A percentile compares a stretch with the other conserved stretches of the same genome.
These are phyloP conservation scores for Podaxis sp. DNA, from an alignment of 768 basidiomycete species.

Conservation along the genomic window DNA sequence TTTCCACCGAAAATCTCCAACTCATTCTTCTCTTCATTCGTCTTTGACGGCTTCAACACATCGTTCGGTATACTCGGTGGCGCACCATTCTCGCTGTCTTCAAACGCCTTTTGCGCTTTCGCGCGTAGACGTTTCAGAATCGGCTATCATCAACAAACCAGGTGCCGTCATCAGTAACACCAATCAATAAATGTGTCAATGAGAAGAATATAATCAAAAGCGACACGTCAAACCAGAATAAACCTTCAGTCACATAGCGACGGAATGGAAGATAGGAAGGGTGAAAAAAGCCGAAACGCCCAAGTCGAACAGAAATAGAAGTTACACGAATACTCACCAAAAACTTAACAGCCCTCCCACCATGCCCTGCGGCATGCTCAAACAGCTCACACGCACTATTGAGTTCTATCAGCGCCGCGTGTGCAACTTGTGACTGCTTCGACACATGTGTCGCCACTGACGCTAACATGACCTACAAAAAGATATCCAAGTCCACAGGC, in stretches of 20 bases:
- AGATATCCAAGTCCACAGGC: constrained; percentile 9
- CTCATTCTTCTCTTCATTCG: constrained; percentile 59
- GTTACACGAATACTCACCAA: constrained; percentile 40
- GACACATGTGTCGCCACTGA: constrained; percentile 74
- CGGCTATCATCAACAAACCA: constrained; percentile 41
- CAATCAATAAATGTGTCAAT: background rate
- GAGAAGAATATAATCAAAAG: background rate
- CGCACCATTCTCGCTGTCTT: constrained; percentile 44
- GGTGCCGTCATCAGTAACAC: background rate
- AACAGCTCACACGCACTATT: constrained; percentile 65
- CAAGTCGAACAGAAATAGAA: background rate
- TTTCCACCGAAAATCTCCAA: constrained; percentile 76
- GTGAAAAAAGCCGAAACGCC: background rate
- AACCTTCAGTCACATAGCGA: too few species aligned
- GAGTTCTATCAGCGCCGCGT: constrained; percentile 68
- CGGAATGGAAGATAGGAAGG: too few species aligned
- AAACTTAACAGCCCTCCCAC: constrained; percentile 71
- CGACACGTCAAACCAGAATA: too few species aligned
- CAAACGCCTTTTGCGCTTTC: constrained; percentile 57
- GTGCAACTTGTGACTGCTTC: constrained; percentile 60
- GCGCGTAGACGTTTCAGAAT: constrained; percentile 59
- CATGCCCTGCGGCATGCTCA: constrained; percentile 56
- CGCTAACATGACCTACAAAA: constrained; percentile 65
- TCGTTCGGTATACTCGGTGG: constrained; percentile 48
- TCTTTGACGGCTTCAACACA: constrained; percentile 51